Conservation (phyloP, 176 grass and related monocot genomes). For the Microstegium vimineum region DNA sequence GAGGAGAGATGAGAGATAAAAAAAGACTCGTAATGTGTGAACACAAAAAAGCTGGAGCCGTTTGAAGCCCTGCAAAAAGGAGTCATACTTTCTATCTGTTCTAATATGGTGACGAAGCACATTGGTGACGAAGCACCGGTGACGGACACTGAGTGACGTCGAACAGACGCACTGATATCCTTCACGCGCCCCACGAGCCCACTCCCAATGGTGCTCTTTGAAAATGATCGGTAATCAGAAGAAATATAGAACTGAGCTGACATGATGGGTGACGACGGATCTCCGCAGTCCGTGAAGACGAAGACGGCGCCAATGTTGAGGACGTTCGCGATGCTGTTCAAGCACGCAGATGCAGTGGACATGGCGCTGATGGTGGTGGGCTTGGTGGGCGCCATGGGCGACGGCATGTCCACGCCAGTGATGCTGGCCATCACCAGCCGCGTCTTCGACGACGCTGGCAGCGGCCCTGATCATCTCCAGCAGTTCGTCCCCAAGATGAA, state of each 20-base stretch:
- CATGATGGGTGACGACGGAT: neutral
- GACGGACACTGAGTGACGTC: too few relatives aligned
- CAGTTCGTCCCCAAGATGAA: constrained; percentile 44
- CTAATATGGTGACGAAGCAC: too few relatives aligned
- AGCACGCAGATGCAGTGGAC: constrained; percentile 69
- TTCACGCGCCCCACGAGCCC: too few relatives aligned
- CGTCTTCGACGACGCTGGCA: constrained; percentile 70
- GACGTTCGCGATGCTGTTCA: constrained; percentile 51
- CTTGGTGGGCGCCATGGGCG: constrained; percentile 68
- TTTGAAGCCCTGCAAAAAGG: too few relatives aligned
- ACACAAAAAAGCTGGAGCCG: too few relatives aligned
- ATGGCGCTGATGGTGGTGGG: constrained; percentile 57
- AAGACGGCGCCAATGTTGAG: neutral
- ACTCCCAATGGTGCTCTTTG: too few relatives aligned
- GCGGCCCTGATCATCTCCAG: constrained; percentile 9
- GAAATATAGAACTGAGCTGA: neutral
- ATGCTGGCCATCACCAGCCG: constrained; percentile 67
- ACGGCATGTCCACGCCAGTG: constrained; percentile 64
- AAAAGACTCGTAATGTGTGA: too few relatives aligned
- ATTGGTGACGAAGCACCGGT: too few relatives aligned
- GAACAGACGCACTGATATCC: too few relatives aligned
- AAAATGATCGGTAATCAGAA: neutral
- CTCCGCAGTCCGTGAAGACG: neutral
- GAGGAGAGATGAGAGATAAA: too few relatives aligned
- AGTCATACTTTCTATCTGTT: too few relatives aligned